A percentile compares a stretch with the other conserved stretches of the same genome.
Conservation (phyloP, 768 basidiomycete species). For the Phallus indusiatus region DNA sequence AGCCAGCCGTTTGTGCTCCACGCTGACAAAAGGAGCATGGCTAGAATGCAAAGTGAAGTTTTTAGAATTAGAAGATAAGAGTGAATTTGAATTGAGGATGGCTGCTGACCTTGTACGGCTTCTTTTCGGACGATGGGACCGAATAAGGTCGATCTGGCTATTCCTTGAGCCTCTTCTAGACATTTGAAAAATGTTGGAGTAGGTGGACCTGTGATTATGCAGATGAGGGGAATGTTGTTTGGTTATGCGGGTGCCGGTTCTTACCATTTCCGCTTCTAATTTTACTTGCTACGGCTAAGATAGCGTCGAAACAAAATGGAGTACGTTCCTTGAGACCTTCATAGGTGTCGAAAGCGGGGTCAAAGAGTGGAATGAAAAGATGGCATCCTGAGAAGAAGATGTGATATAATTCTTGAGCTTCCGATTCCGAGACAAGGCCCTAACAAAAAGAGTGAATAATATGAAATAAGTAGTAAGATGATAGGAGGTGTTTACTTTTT, state of each 20-base stretch:
- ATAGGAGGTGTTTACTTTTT: conserved; percentile 45
- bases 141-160: conserved; percentile 87
- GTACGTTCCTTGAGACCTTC: conserved; percentile 86
- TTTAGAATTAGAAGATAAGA: conserved; percentile 8
- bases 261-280: conserved; percentile 79
- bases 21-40: conserved; percentile 84
- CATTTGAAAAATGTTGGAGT: conserved; percentile 83
- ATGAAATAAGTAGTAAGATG: not conserved
- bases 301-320: conserved; percentile 92
- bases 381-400: conserved; percentile 98
- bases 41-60: conserved; percentile 28
- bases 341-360: conserved; percentile 87
- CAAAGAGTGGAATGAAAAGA: conserved; percentile 93
- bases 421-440: conserved; percentile 77
- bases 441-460: conserved; percentile 23
- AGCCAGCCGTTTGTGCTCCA: conserved; percentile 96
- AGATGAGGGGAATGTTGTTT: not conserved
- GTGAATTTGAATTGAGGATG: conserved; percentile 1
- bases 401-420: conserved; percentile 86
- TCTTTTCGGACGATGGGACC: conserved; percentile 92
- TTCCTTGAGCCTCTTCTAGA: conserved; percentile 91
- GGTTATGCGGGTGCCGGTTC: not conserved
- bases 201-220: conserved; percentile 34
- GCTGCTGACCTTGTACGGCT: conserved; percentile 69
- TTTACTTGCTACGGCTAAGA: conserved; percentile 86